Conservation (phyloP, 2,329 filamentous ascomycete species). For the Cercospora brassicicola region DNA sequence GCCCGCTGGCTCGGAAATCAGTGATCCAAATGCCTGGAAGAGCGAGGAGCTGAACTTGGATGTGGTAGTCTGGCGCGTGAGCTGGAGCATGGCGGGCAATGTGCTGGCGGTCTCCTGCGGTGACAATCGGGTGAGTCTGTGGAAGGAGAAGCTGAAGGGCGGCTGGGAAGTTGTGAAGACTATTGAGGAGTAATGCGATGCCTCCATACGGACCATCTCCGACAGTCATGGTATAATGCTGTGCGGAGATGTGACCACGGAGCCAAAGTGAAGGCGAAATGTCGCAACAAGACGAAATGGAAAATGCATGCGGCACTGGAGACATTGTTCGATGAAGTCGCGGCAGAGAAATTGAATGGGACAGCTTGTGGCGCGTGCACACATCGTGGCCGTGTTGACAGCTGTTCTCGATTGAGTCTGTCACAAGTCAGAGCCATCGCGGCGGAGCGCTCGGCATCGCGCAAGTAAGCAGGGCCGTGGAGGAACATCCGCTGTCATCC, state of each 20-base stretch:
- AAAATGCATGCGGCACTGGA: not conserved
- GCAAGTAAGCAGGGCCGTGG: not conserved
- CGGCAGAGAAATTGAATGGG: not conserved
- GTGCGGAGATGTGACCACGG: not conserved
- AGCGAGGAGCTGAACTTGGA: slow-evolving; percentile 86
- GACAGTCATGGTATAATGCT: not conserved
- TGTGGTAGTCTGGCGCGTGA: slow-evolving; percentile 88
- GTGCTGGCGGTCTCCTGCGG: slow-evolving; percentile 89
- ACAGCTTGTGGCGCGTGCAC: not conserved
- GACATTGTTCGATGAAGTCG: not conserved
- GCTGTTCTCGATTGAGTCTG: not conserved
- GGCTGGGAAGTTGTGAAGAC: slow-evolving; percentile 98
- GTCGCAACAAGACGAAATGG: not conserved
- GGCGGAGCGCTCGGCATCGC: not conserved
- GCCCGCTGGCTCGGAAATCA: slow-evolving; percentile 42
- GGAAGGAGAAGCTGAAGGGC: slow-evolving; percentile 96
- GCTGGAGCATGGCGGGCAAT: slow-evolving; percentile 96
- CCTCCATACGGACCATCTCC: not conserved
- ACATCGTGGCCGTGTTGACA: not conserved
- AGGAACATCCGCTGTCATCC: not conserved
- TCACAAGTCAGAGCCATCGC: not conserved
- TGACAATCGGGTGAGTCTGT: slow-evolving; percentile 95
- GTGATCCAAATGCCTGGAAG: slow-evolving; percentile 68
- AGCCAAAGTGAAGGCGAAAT: not conserved
- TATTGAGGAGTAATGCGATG: slow-evolving; percentile 61